A percentile compares a stretch with the other conserved stretches of the same genome.
These are phyloP conservation scores for Ramaria sp. DNA, from an alignment of 768 basidiomycete genomes.

Conservation along the genomic window DNA sequence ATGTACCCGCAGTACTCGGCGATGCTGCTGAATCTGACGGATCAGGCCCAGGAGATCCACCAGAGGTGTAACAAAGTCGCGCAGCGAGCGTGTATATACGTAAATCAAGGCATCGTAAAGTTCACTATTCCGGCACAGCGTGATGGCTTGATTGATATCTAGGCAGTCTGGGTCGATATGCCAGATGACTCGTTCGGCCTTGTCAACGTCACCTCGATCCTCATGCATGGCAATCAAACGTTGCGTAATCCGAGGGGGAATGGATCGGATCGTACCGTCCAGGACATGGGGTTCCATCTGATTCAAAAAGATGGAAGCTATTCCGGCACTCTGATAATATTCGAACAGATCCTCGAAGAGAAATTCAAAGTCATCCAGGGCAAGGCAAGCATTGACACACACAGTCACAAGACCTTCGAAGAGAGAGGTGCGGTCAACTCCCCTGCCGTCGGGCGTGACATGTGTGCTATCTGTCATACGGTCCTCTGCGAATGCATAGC, in stretches of 20 bases:
- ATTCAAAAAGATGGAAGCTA: conserved; percentile 71
- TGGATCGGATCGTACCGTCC: conserved; percentile 52
- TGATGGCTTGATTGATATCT: conserved; percentile 89
- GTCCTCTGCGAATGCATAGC: conserved; percentile 90
- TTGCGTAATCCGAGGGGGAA: conserved; percentile 87
- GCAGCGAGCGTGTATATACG: conserved; percentile 81
- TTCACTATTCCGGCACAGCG: conserved; percentile 68
- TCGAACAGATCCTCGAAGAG: conserved; percentile 92
- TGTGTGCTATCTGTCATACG: conserved; percentile 89
- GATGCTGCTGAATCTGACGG: conserved; percentile 49
- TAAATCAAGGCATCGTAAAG: conserved; percentile 94
- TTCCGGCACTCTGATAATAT: conserved; percentile 75
- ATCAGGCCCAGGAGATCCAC: conserved; percentile 77
- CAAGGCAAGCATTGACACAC: conserved; percentile 70
- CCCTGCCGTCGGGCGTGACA: conserved; percentile 67
- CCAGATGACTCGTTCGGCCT: conserved; percentile 88
- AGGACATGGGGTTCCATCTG: conserved; percentile 80
- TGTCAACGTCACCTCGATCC: conserved; percentile 54
- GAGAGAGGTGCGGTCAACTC: conserved; percentile 82
- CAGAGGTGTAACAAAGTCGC: conserved; percentile 82
- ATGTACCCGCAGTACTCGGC: conserved; percentile 18
- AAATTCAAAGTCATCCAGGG: conserved; percentile 73
- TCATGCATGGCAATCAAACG: conserved; percentile 71
- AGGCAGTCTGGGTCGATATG: conserved; percentile 86
- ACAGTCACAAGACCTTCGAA: conserved; percentile 81